Base-by-base conservation (phyloP, 192 early-diverging fungal genomes). In the Coemansia sp. region DNA sequence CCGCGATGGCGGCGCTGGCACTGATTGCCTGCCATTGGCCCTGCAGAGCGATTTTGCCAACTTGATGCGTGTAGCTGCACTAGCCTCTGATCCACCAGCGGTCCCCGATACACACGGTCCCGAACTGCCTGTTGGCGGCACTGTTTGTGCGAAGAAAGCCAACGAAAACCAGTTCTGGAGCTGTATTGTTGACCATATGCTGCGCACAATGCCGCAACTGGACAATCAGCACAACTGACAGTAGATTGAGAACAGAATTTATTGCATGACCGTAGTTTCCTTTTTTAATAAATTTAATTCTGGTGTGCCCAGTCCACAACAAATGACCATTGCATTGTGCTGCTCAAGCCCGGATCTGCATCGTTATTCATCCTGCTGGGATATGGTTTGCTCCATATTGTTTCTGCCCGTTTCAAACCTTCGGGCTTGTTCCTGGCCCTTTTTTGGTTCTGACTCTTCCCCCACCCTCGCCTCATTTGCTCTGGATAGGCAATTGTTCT, bases 101-200 rank as follows among this genome's bases (percentile, higher is more conserved):
- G 28, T 17, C 0, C n/a, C 37, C 24, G 59, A 42, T 21, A 53
- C 15, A 4, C 46, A 31, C 11, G 52, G 21, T 8, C 55, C 68
- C 14, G 66, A 72, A 5, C 36, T 18, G 36, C 79, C 70, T 10
- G 58, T 69, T 18, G 79, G 55, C 49, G 79, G 79, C 21, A 17
- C 58, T 3, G 20, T 53, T 4, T 20, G 20, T 0, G 72, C 73
- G 5, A 61, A 40, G 28, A 40, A 34, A 7, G 71, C 72, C 8
- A 79, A 79, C 50, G 79, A 81, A 58, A 81, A 81, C 70, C 79
- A 81, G 70, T 81, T 68, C 66, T 81, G 79, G 73, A 63, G 70
- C 63, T 81, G 79, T 57, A 74, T 81, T 58, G 64, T 81, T 23
- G 73, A 72, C 67, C 79, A 81, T 52, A 40, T 81, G 47, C 61